phyloP scores from a whole-genome alignment of 140 eudicot species.

The Bidens hawaiensis region DNA sequence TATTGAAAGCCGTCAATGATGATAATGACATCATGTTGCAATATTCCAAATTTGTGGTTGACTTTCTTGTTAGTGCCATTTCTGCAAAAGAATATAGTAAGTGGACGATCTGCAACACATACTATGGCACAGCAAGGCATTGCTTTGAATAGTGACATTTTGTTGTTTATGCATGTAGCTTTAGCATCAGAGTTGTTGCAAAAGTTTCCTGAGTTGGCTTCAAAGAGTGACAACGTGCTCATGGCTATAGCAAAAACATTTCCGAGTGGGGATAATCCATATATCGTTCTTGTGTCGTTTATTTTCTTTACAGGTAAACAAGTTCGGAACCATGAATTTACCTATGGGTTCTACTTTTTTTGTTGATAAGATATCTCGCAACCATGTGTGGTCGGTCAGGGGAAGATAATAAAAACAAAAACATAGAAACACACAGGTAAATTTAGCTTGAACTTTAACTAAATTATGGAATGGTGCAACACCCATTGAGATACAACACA shows the following conservation, averaged over 20 bases:
- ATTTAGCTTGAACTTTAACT: too few relatives aligned
- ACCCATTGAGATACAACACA: too few relatives aligned
- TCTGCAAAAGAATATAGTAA: constrained; percentile 11
- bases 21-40: not conserved
- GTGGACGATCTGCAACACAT: too few relatives aligned
- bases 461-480: too few relatives aligned
- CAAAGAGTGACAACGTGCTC: not conserved
- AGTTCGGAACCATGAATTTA: too few relatives aligned
- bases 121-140: too few relatives aligned
- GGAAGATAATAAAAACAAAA: too few relatives aligned
- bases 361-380: too few relatives aligned
- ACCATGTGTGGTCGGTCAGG: too few relatives aligned
- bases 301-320: not conserved
- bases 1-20: not conserved
- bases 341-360: too few relatives aligned
- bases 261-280: not conserved
- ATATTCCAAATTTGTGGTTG: not conserved
- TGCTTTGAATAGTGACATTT: too few relatives aligned
- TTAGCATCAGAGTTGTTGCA: not conserved
- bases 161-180: not conserved
- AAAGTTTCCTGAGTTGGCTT: not conserved
- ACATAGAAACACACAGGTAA: too few relatives aligned
- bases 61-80: constrained; percentile 12
- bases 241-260: constrained; percentile 8
- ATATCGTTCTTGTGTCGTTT: not conserved